Evolutionary conservation across 495 filamentous ascomycete genomes (phyloP).

Genomic region (Hyaloscypha finlandica): DNA sequence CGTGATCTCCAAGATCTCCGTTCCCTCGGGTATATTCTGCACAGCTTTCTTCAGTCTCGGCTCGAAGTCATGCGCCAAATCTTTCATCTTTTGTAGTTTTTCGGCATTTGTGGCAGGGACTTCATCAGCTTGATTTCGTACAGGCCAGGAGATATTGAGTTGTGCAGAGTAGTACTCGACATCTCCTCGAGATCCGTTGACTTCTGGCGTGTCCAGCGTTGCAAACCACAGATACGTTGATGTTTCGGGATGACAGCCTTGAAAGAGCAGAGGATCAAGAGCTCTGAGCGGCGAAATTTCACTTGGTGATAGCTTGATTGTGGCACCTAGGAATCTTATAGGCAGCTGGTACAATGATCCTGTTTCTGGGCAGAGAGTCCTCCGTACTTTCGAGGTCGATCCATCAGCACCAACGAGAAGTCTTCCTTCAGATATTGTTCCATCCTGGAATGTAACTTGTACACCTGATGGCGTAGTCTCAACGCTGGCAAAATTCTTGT

Average conservation of each 20-base stretch:
- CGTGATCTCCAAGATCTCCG: conserved; percentile 50
- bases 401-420: conserved; percentile 48
- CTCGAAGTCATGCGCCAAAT: conserved; percentile 52
- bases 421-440: conserved; percentile 35
- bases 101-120: conserved; percentile 45
- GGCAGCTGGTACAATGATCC: conserved; percentile 46
- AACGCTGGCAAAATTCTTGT: conserved; percentile 43
- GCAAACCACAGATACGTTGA: conserved; percentile 59
- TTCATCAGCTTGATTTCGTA: conserved; percentile 9
- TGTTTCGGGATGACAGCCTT: conserved; percentile 58
- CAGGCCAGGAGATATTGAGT: conserved; percentile 23
- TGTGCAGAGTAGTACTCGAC: conserved; percentile 24
- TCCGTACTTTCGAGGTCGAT: conserved; percentile 40
- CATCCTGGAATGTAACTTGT: conserved; percentile 39
- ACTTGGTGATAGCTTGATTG: conserved; percentile 41
- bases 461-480: conserved; percentile 40
- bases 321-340: conserved; percentile 50
- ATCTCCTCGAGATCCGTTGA: conserved; percentile 11
- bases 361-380: conserved; percentile 36
- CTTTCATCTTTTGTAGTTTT: conserved; percentile 53
- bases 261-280: conserved; percentile 63
- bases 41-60: conserved; percentile 55
- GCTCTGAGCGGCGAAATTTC: conserved; percentile 44
- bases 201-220: conserved; percentile 14
- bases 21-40: conserved; percentile 46